Evolutionary conservation across 148 eudicot species (phyloP), one percentile per base, ranked within the genome.

Genomic region (Rhododendron molle): DNA sequence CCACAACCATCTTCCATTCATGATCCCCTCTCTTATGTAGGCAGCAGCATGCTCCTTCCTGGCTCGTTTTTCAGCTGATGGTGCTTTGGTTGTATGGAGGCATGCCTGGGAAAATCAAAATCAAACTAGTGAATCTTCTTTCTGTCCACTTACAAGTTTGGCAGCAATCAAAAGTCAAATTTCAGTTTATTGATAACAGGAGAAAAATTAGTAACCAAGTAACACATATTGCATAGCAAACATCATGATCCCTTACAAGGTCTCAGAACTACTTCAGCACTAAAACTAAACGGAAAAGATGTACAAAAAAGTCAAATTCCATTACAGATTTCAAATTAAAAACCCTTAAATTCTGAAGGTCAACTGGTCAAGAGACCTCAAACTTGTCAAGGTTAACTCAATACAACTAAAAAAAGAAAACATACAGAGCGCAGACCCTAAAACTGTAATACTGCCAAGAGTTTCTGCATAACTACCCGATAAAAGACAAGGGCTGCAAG

Each of bases 401-500:
- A 69, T 2, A 23, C 71, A 40, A 56, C 2, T 15, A 34, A 12
- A 0, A 26, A 81, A 18, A 34, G 38, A 50, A 20, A 56, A 76
- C 47, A 44, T 12, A 86, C 30, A 73, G 44, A 78, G 49, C n/a
- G 15, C 77, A 52, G 44, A 73, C 67, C 40, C 15, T 26, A 74
- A 10, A 40, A 74, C 47, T 44, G 30, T 44, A 76, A 76, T 32
- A 44, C 82, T 58, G 12, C 32, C 6, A 43, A 28, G 18, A 86
- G 15, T 71, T 11, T 73, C 81, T 50, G 38, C 74, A 32, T 50
- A 82, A 85, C 56, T 93, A 96, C 99, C 98, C 96, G 93, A 86
- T 90, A 93, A 76, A 97, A 91, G 85, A 95, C 96, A 86, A 94
- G 90, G 43, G 99, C 96, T 7, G 95, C 92, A 88, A 97, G 96